Percentiles rank a stretch among this genome's conserved stretches.
Evolutionary conservation across 768 basidiomycete genomes (phyloP).

Genomic region (Crassisporium funariophilum): DNA sequence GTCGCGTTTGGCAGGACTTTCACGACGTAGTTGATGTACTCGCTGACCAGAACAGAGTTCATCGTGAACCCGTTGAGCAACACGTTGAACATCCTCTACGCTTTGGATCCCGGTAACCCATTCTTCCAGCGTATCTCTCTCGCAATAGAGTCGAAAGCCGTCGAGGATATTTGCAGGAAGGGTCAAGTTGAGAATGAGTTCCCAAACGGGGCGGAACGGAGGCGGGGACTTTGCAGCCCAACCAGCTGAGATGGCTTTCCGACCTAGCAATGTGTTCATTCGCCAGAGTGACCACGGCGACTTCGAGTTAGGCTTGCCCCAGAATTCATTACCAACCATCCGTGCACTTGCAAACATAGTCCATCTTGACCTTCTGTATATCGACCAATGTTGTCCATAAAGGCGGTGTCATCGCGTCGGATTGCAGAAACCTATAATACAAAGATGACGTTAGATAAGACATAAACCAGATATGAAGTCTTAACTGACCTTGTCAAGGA

Average conservation of each 20-base stretch:
- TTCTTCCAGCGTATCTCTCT: background rate
- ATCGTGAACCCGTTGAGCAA: conserved; percentile 8
- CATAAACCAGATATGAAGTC: too few species aligned
- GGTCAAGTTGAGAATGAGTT: conserved; percentile 15
- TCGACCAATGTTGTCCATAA: conserved; percentile 16
- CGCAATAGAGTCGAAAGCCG: conserved; percentile 14
- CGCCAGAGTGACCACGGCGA: conserved; percentile 21
- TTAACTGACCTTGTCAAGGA: conserved; percentile 20
- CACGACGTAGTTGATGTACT: conserved; percentile 5
- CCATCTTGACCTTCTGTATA: conserved; percentile 23
- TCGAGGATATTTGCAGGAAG: conserved; percentile 20
- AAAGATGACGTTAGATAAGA: too few species aligned
- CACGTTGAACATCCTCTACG: conserved; percentile 4
- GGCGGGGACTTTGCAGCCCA: conserved; percentile 16
- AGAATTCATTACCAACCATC: conserved; percentile 26
- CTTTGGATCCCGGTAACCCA: conserved; percentile 11
- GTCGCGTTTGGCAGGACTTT: conserved; percentile 5
- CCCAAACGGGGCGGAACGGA: conserved; percentile 13
- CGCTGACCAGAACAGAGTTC: conserved; percentile 13
- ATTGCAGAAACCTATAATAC: conserved; percentile 22
- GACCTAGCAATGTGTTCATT: conserved; percentile 14
- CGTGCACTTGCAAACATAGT: conserved; percentile 22
- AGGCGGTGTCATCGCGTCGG: conserved; percentile 19
- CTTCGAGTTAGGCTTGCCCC: conserved; percentile 27
- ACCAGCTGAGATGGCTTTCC: conserved; percentile 13